A percentile compares a stretch with the other conserved stretches of the same genome.
These are phyloP conservation scores for Triticum turgidum DNA, from an alignment of 176 grass and related monocot species.

Conservation along the genomic window DNA sequence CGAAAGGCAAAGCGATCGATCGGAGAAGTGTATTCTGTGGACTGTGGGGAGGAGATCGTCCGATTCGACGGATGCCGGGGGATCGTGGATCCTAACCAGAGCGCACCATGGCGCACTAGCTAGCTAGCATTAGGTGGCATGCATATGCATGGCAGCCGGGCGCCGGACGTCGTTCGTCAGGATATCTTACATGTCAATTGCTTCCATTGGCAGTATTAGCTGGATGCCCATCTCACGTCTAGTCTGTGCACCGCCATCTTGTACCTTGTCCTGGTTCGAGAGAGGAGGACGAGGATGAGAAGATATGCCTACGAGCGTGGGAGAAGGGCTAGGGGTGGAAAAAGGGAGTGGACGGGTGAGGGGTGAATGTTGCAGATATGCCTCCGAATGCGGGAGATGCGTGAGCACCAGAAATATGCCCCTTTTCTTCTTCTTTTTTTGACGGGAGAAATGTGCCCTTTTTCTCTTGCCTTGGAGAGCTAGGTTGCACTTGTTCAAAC, in stretches of 20 bases:
- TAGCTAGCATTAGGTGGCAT: not conserved
- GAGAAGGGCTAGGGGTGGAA: not conserved
- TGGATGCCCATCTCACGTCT: not conserved
- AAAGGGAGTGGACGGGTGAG: not conserved
- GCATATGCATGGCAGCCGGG: not conserved
- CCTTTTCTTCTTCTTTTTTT: too few species aligned
- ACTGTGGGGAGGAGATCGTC: slow-evolving; percentile 1
- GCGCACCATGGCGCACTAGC: slow-evolving; percentile 41
- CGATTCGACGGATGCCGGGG: not conserved
- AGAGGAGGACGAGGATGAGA: not conserved
- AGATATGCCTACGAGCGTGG: not conserved
- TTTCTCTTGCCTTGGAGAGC: not conserved
- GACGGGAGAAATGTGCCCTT: not conserved
- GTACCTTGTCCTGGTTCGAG: not conserved
- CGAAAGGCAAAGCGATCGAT: not conserved
- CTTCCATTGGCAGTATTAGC: slow-evolving; percentile 17
- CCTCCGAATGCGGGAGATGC: too few species aligned
- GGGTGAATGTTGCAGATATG: too few species aligned
- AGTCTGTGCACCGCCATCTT: not conserved
- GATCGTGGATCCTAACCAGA: slow-evolving; percentile 40
- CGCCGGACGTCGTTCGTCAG: not conserved
- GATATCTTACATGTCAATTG: not conserved
- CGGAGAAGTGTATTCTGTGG: slow-evolving; percentile 13
- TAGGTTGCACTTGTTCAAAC: not conserved
- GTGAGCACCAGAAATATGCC: too few species aligned